phyloP scores from a whole-genome alignment of 2,329 filamentous ascomycete genomes.

The Hypoxylon sp. region DNA sequence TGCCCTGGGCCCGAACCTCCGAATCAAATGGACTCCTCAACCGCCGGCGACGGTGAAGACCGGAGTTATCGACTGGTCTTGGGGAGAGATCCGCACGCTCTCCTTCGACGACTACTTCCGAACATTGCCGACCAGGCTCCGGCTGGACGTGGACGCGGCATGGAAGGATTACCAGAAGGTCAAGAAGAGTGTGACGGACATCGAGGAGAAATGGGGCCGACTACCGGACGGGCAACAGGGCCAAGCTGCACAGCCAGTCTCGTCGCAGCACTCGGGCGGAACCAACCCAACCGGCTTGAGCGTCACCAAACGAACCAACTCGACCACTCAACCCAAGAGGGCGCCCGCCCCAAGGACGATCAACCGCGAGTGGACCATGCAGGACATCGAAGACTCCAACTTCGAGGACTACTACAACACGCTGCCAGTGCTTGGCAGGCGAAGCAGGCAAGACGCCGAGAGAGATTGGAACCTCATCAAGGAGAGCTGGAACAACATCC shows the following conservation, averaged over 20 bases:
- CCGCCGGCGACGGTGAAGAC: not conserved
- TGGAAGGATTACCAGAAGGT: too few species aligned
- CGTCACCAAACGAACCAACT: not conserved
- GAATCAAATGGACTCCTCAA: not conserved
- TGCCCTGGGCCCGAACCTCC: not conserved
- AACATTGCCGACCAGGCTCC: too few species aligned
- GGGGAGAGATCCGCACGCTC: not conserved
- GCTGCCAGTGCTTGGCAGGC: too few species aligned
- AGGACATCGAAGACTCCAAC: not conserved
- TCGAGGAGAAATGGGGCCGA: too few species aligned
- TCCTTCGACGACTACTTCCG: not conserved
- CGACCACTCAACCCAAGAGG: too few species aligned
- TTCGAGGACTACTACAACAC: constrained; percentile 10
- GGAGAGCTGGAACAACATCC: not conserved
- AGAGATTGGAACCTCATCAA: not conserved
- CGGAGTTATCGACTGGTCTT: not conserved
- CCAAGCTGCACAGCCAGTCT: too few species aligned
- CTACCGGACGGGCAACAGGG: too few species aligned
- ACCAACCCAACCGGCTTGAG: not conserved
- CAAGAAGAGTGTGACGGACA: too few species aligned
- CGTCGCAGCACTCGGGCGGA: too few species aligned
- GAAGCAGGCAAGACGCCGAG: not conserved
- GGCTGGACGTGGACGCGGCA: too few species aligned
- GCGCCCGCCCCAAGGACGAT: not conserved
- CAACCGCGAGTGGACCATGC: not conserved